These are phyloP conservation scores for Grosmannia clavigera DNA, from an alignment of 2,329 filamentous ascomycete species.

Conservation along the genomic window DNA sequence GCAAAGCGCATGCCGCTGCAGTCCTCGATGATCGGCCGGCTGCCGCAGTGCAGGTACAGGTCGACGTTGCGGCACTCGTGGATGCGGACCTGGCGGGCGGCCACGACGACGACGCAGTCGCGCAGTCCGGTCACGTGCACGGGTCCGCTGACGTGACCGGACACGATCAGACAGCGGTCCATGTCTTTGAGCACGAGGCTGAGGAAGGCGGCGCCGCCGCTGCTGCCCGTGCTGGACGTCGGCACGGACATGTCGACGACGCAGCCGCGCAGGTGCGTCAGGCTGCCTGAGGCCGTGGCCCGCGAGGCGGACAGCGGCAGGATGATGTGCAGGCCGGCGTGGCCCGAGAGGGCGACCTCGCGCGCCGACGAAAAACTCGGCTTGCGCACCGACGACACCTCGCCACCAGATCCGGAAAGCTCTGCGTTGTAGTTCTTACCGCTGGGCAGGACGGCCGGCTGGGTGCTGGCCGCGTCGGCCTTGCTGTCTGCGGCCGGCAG, in stretches of 20 bases:
- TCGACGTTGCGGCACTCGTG: conserved; percentile 74
- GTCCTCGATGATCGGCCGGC: conserved; percentile 88
- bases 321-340: conserved; percentile 60
- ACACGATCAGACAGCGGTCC: conserved; percentile 58
- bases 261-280: conserved; percentile 57
- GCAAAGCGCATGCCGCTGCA: conserved; percentile 70
- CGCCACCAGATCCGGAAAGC: conserved; percentile 26
- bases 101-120: conserved; percentile 64
- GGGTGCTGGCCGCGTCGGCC: conserved; percentile 24
- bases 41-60: conserved; percentile 70
- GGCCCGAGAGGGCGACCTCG: conserved; percentile 53
- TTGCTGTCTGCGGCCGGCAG: conserved; percentile 15
- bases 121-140: conserved; percentile 68
- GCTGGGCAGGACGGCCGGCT: conserved; percentile 19
- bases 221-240: conserved; percentile 23
- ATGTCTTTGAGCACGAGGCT: conserved; percentile 57
- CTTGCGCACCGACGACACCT: conserved; percentile 34
- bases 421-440: conserved; percentile 46
- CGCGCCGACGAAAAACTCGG: conserved; percentile 51
- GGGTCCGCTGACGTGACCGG: conserved; percentile 66
- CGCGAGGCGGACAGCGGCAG: conserved; percentile 58
- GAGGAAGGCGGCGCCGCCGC: conserved; percentile 50
- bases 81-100: conserved; percentile 81
- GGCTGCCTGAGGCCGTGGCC: conserved; percentile 60
- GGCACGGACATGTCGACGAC: conserved; percentile 71